phyloP scores from a whole-genome alignment of 257 asterid species.

The Solanum habrochaites region DNA sequence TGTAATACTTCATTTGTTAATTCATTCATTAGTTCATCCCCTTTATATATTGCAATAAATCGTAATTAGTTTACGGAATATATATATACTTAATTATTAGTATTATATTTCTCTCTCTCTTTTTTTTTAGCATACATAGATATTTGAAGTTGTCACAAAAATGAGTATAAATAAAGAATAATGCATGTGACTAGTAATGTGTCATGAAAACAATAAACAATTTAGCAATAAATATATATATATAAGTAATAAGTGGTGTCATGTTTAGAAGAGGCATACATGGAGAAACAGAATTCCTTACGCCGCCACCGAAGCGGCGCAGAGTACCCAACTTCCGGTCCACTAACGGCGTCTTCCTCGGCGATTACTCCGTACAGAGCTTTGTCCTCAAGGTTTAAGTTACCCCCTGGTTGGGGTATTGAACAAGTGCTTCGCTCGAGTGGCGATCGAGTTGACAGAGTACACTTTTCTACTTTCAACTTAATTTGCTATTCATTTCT shows the following conservation, averaged over 20 bases:
- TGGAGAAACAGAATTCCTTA: constrained; percentile 5
- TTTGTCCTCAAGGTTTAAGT: constrained; percentile 1
- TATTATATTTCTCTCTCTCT: no score
- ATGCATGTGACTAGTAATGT: not conserved
- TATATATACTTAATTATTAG: no score
- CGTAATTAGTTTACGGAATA: no score
- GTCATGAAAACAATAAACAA: not conserved
- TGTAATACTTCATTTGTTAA: not conserved
- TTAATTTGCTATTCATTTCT: not conserved
- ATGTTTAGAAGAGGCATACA: not conserved
- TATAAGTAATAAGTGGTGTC: not conserved
- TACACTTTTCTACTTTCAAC: not conserved
- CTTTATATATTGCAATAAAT: no score
- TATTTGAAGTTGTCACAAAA: no score
- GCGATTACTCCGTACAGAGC: not conserved
- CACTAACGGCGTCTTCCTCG: constrained; percentile 5
- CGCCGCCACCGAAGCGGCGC: not conserved
- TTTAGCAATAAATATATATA: no score
- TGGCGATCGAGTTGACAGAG: constrained; percentile 49
- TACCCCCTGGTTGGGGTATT: constrained; percentile 58
- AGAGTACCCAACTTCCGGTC: constrained; percentile 14
- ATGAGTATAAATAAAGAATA: no score
- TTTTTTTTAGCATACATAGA: no score
- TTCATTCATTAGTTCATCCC: not conserved
- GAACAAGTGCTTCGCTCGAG: constrained; percentile 44